Evolutionary conservation across 371 early-diverging fungal genomes (phyloP), one percentile per base, ranked within the genome.

Genomic region (Rhizomucor miehei): DNA sequence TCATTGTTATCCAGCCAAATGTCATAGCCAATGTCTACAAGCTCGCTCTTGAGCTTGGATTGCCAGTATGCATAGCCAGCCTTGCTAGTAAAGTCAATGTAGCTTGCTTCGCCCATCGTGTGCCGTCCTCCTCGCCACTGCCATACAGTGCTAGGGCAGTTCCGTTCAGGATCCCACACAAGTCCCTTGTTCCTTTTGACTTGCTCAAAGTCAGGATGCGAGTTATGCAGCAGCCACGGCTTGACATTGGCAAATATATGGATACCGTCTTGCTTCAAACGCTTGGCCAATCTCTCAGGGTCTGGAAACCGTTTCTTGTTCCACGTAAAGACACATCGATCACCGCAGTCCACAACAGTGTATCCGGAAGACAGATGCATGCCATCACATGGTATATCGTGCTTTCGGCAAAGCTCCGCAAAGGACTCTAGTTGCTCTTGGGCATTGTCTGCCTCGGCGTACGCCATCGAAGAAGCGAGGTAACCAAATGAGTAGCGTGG

Each of bases 1-100:
- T 84, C 84, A 55, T 86, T 86, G 57, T 84, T 86, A 55, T 86
- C 83, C 23, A 84, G 69, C 86, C 86, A 86, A 10, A 77, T 57
- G n/a, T 69, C 68, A 50, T 73, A 75, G 0, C 86, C 86, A 19
- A 74, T 54, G 4, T 77, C 71, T 1, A 86, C 60, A 5, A 86
- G 57, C 21, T 65, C 48, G 1, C 62, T 50, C 39, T 51, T 67
- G 17, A 81, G 62, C 14, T 77, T 69, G 1, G 57, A 19, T 44
- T 80, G 76, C 84, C 86, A 86, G 55, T 75, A 81, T 0, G 51
- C 40, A 41, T 76, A 77, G 3, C 81, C 86, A n/a, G 66, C 63
- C 23, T 57, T 17, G 43, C 73, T 75, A 0, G 82, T 65, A 19
- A 84, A 77, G 53, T 86, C 86, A 40, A 86, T 67, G 60, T 84